Percentiles rank a stretch among this genome's conserved stretches.
Evolutionary conservation across 768 basidiomycete genomes (phyloP).

Genomic region (Galerina sulciceps): DNA sequence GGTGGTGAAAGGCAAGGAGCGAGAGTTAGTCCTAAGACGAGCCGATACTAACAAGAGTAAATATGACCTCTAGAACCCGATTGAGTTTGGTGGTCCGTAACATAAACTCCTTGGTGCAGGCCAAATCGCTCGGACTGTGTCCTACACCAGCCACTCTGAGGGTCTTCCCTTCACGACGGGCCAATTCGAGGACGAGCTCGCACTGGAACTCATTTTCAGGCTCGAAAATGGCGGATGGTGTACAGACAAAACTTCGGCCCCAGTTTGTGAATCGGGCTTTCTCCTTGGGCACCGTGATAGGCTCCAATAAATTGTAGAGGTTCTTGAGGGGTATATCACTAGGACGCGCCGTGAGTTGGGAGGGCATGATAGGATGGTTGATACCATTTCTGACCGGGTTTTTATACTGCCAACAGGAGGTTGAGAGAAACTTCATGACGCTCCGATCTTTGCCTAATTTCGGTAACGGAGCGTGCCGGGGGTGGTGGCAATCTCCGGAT

Average conservation of each 20-base stretch:
- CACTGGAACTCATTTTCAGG: slow-evolving; percentile 75
- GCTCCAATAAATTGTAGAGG: slow-evolving; percentile 58
- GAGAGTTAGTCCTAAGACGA: neutral
- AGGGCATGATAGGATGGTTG: slow-evolving; percentile 34
- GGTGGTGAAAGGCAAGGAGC: neutral
- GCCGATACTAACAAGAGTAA: slow-evolving; percentile 13
- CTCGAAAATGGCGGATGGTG: slow-evolving; percentile 73
- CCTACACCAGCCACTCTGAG: slow-evolving; percentile 89
- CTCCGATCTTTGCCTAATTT: slow-evolving; percentile 23
- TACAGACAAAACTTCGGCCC: slow-evolving; percentile 79
- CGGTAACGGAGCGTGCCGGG: slow-evolving; percentile 13
- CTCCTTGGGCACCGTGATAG: slow-evolving; percentile 52
- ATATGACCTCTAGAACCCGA: slow-evolving; percentile 74
- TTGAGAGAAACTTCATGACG: slow-evolving; percentile 24
- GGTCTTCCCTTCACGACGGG: slow-evolving; percentile 67
- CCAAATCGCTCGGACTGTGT: slow-evolving; percentile 92
- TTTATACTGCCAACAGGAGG: slow-evolving; percentile 37
- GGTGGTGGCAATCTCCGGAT: slow-evolving; percentile 33
- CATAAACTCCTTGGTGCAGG: slow-evolving; percentile 89
- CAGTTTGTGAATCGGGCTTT: slow-evolving; percentile 76
- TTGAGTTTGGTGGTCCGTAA: slow-evolving; percentile 77
- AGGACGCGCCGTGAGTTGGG: slow-evolving; percentile 35
- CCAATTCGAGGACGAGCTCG: slow-evolving; percentile 78
- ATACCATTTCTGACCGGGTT: slow-evolving; percentile 31
- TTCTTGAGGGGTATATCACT: slow-evolving; percentile 45